Percentiles rank a stretch among this genome's conserved stretches.
These are phyloP conservation scores for Melocanna baccifera DNA, from an alignment of 176 grass and related monocot genomes.

Conservation along the genomic window DNA sequence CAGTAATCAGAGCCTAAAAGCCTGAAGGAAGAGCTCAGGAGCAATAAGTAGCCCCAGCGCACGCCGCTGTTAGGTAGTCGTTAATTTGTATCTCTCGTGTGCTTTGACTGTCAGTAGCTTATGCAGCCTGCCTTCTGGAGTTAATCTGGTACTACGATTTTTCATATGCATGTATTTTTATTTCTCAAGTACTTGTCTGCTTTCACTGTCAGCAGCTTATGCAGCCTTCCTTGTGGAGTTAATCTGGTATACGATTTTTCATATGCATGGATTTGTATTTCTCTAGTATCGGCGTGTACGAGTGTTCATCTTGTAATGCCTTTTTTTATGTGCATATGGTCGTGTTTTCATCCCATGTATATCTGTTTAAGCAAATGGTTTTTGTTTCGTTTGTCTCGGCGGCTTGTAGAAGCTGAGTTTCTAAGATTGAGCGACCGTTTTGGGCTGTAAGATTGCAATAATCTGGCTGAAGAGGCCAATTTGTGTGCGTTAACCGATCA, in stretches of 20 bases:
- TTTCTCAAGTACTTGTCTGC: background rate
- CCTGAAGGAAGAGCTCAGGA: slow-evolving; percentile 18
- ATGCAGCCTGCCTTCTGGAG: slow-evolving; percentile 7
- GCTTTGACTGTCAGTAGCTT: slow-evolving; percentile 2
- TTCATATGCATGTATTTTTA: slow-evolving; percentile 12
- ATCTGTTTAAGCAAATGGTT: background rate
- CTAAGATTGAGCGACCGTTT: too few relatives aligned
- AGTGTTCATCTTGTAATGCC: background rate
- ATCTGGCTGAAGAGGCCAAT: too few relatives aligned
- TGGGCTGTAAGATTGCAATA: too few relatives aligned
- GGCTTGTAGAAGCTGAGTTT: too few relatives aligned
- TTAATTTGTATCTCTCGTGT: slow-evolving; percentile 4
- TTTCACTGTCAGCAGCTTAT: slow-evolving; percentile 16
- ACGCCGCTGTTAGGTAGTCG: slow-evolving; percentile 13
- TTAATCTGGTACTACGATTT: background rate
- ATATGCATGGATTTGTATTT: background rate
- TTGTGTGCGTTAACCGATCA: too few relatives aligned
- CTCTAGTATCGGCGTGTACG: background rate
- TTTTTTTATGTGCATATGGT: background rate
- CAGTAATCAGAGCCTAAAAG: background rate
- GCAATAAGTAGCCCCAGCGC: slow-evolving; percentile 31
- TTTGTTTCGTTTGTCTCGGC: too few relatives aligned
- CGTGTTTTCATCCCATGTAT: background rate
- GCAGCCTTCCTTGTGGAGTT: background rate
- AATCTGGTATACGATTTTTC: background rate